Evolutionary conservation across 208 protist species (phyloP).

Genomic region (Trypanosoma caninum): DNA sequence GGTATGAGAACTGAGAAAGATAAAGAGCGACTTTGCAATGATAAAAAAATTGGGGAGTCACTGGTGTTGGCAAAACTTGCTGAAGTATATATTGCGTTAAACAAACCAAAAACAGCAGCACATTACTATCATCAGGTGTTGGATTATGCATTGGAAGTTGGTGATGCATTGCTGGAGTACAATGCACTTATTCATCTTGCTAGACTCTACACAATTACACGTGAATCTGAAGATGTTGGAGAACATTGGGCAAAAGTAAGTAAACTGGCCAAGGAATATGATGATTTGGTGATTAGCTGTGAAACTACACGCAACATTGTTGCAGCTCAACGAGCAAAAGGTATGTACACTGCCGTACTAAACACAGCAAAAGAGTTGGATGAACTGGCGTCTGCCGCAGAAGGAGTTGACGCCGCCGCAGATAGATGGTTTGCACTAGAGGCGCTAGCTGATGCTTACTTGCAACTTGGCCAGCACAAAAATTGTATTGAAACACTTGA

Average conservation of each 20-base stretch:
- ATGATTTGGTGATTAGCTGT: slow-evolving; percentile 77
- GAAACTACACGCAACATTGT: slow-evolving; percentile 88
- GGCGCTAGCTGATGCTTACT: slow-evolving; percentile 71
- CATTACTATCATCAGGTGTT: slow-evolving; percentile 76
- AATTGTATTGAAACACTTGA: slow-evolving; percentile 69
- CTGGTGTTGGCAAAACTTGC: slow-evolving; percentile 73
- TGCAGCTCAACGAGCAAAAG: slow-evolving; percentile 51
- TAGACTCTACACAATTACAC: slow-evolving; percentile 58
- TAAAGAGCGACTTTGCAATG: slow-evolving; percentile 22
- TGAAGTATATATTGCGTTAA: slow-evolving; percentile 69
- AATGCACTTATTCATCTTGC: slow-evolving; percentile 72
- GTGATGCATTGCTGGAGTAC: slow-evolving; percentile 77
- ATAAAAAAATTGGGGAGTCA: slow-evolving; percentile 52
- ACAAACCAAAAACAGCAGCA: slow-evolving; percentile 65
- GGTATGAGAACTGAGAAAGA: not conserved
- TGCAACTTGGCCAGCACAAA: slow-evolving; percentile 80
- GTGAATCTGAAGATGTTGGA: slow-evolving; percentile 39
- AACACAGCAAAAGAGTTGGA: slow-evolving; percentile 71
- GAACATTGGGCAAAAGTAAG: slow-evolving; percentile 78
- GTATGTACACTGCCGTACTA: slow-evolving; percentile 66
- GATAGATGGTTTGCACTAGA: slow-evolving; percentile 81
- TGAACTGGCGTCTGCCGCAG: slow-evolving; percentile 45
- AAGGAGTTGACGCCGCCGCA: slow-evolving; percentile 60
- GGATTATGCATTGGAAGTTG: slow-evolving; percentile 55
- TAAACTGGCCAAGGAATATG: slow-evolving; percentile 74